Conservation (phyloP, 495 filamentous ascomycete species). For the Talaromyces trachyspermus region DNA sequence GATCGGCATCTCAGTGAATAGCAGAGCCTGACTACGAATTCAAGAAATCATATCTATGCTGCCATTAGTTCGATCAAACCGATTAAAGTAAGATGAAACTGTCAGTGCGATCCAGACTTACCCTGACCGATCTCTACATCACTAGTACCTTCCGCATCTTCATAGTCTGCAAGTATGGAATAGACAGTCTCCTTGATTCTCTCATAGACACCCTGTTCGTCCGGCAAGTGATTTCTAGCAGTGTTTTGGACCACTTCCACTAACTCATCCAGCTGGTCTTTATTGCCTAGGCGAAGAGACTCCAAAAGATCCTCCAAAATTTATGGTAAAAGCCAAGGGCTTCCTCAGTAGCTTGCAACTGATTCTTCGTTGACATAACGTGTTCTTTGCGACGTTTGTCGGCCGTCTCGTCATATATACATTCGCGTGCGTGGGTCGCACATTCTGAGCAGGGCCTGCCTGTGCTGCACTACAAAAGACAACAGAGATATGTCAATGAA, state of each 20-base stretch:
- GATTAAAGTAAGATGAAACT: too few relatives aligned
- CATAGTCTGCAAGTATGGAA: conserved; percentile 1
- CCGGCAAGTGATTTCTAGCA: neutral
- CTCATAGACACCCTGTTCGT: neutral
- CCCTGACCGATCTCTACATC: neutral
- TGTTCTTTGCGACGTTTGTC: conserved; percentile 36
- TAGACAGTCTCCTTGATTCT: neutral
- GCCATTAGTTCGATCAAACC: neutral
- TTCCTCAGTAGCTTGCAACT: conserved; percentile 20
- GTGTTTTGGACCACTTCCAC: conserved; percentile 19
- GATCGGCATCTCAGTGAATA: too few relatives aligned
- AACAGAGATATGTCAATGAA: conserved; percentile 1
- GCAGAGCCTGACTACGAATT: too few relatives aligned
- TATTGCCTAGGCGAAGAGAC: conserved; percentile 20
- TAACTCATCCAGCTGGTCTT: conserved; percentile 14
- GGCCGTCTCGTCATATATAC: conserved; percentile 29
- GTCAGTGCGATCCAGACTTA: neutral
- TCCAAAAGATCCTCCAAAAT: conserved; percentile 25
- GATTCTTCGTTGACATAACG: conserved; percentile 8
- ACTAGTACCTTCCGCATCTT: conserved; percentile 5
- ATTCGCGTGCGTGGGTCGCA: conserved; percentile 25
- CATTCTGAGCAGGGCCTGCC: conserved; percentile 30
- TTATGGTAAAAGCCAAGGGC: conserved; percentile 20
- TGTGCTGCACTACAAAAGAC: conserved; percentile 22
- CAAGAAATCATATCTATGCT: neutral